Evolutionary conservation across 805 yeast species (phyloP), one percentile per base, ranked within the genome.

Genomic region (Danielozyma ontarioensis): DNA sequence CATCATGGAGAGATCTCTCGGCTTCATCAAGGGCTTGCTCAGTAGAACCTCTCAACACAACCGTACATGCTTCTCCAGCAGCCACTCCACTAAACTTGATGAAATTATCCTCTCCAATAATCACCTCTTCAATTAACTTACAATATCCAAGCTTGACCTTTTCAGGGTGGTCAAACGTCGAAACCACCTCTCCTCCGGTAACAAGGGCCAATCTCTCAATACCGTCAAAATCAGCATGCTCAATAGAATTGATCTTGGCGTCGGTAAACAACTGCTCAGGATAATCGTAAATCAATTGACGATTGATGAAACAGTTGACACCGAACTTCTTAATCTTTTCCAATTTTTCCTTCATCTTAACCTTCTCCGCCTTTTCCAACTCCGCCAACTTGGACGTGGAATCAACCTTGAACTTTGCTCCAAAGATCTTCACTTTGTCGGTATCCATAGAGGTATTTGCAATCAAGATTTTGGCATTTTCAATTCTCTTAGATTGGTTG

Each of bases 141-240:
- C 97, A 90, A 55, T 78, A 74, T 29, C 98, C 98, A 32, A 89
- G 64, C 56, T 77, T 82, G 36, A 85, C 95, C 36, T 74, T 74
- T 34, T 84, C 94, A 17, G 97, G 96, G 46, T 80, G 72, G 55
- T 93, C 99, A 57, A 93, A 93, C 2, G 97, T 90, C 5, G 97
- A 88, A 2, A 81, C 96, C 33, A 93, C 97, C 69, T 93, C 97
- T 55, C 96, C 98, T 33, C 98, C 98, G 10, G 97, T 89, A 21
- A 88, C 98, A 26, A 90, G 70, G 2, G 98, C 96, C 46, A 93
- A 74, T 57, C 97, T 80, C 68, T 93, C 98, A 35, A 93, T 86
- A 52, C 97, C 99, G 53, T 86, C 97, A 50, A 93, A 93, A 61
- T 93, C 98, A 12, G 98, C 97, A 56, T 93, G 98, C 62, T 93